Evolutionary conservation across 768 basidiomycete genomes (phyloP).

Genomic region (Lactifluus volemus): DNA sequence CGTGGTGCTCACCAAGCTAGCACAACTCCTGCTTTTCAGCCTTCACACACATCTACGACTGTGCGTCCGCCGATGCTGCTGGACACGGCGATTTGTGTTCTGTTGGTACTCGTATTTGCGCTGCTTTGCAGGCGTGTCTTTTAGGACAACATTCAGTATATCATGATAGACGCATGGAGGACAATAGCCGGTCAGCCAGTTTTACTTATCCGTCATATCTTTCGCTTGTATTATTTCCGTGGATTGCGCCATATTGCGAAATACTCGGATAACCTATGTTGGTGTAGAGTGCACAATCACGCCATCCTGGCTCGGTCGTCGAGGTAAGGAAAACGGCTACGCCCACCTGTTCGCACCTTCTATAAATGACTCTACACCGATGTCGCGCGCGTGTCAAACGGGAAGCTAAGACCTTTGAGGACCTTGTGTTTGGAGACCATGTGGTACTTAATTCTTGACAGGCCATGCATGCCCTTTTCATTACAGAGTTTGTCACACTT

Average conservation of each 20-base stretch:
- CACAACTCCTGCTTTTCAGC: not conserved
- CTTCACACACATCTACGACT: not conserved
- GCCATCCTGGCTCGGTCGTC: not conserved
- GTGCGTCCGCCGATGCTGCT: slow-evolving; percentile 51
- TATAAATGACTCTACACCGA: not conserved
- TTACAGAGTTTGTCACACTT: no score
- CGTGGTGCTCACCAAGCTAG: not conserved
- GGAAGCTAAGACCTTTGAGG: not conserved
- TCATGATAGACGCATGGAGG: not conserved
- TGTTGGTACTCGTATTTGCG: slow-evolving; percentile 58
- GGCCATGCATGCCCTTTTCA: no score
- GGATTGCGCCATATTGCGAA: not conserved
- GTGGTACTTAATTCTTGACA: no score
- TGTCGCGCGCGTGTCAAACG: not conserved
- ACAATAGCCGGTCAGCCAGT: not conserved
- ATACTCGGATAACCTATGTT: not conserved
- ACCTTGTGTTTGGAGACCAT: no score
- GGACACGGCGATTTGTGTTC: slow-evolving; percentile 65
- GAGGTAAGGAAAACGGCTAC: not conserved
- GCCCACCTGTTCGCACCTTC: not conserved
- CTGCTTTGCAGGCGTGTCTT: slow-evolving; percentile 55
- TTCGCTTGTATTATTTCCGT: not conserved
- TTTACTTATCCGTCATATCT: slow-evolving; percentile 6
- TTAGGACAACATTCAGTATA: slow-evolving; percentile 18
- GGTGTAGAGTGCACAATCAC: not conserved